phyloP scores from a whole-genome alignment of 2,329 filamentous ascomycete genomes.

The Arthrobotrys pseudoclavata region DNA sequence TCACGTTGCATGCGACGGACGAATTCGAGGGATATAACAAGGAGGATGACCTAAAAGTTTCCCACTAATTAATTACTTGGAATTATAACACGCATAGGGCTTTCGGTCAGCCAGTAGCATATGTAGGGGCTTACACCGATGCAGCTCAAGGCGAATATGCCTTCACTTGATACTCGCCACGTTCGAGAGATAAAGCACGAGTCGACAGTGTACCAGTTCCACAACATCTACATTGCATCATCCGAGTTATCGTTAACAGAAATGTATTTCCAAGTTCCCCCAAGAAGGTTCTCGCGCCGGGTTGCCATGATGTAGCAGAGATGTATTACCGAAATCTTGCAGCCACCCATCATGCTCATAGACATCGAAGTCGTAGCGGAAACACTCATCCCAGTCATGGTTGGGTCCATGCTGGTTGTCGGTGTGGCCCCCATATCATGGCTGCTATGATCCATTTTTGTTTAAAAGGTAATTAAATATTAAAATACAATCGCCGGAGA shows the following conservation, averaged over 20 bases:
- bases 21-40: slow-evolving; percentile 79
- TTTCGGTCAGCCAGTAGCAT: neutral
- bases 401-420: slow-evolving; percentile 42
- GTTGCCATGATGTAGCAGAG: neutral
- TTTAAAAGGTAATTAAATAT: slow-evolving; percentile 1
- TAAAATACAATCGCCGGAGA: neutral
- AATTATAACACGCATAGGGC: neutral
- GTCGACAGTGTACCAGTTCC: slow-evolving; percentile 82
- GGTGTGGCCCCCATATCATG: slow-evolving; percentile 30
- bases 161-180: slow-evolving; percentile 78
- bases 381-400: slow-evolving; percentile 53
- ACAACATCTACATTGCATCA: slow-evolving; percentile 74
- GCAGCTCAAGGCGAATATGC: slow-evolving; percentile 84
- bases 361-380: slow-evolving; percentile 32
- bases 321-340: slow-evolving; percentile 56
- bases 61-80: neutral
- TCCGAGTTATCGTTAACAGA: slow-evolving; percentile 5
- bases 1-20: slow-evolving; percentile 79
- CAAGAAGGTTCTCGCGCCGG: neutral
- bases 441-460: slow-evolving; percentile 34
- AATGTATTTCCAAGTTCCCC: neutral
- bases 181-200: slow-evolving; percentile 78
- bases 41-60: slow-evolving; percentile 71
- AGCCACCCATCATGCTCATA: slow-evolving; percentile 56
- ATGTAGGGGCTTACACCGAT: slow-evolving; percentile 72